These are phyloP conservation scores for Coniella vitis DNA, from an alignment of 2,329 filamentous ascomycete genomes.

Conservation along the genomic window DNA sequence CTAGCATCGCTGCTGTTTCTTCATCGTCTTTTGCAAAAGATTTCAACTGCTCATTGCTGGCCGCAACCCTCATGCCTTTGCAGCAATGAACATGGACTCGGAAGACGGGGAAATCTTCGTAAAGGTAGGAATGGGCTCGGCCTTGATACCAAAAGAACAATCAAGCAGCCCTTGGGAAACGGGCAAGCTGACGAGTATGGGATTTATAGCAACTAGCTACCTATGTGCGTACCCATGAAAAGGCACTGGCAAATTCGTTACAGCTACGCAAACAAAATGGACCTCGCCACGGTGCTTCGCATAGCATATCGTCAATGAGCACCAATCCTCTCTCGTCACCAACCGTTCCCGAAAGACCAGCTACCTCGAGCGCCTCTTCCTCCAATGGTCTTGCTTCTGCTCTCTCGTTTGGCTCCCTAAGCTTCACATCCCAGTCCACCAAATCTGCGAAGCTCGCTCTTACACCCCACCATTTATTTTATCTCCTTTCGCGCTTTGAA, in stretches of 20 bases:
- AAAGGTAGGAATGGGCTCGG: conserved; percentile 51
- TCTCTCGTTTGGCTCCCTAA: conserved; percentile 77
- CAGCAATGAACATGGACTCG: conserved; percentile 64
- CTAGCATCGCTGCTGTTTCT: conserved; percentile 8
- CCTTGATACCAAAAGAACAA: background rate
- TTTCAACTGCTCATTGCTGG: conserved; percentile 17
- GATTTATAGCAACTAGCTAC: conserved; percentile 76
- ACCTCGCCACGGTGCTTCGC: conserved; percentile 62
- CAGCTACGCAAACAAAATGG: conserved; percentile 71
- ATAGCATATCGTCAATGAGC: conserved; percentile 54
- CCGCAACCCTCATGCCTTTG: conserved; percentile 38
- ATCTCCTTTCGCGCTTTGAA: conserved; percentile 90
- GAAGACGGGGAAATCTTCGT: conserved; percentile 87
- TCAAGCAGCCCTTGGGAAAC: no score
- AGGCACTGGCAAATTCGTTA: conserved; percentile 90
- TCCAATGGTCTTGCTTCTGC: conserved; percentile 74
- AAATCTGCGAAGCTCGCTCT: conserved; percentile 89
- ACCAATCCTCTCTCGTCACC: conserved; percentile 39
- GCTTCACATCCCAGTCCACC: conserved; percentile 74
- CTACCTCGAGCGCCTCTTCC: conserved; percentile 57
- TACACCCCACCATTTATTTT: conserved; percentile 95
- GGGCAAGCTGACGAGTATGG: conserved; percentile 25
- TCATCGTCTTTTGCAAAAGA: no score
- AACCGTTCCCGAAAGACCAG: conserved; percentile 53
- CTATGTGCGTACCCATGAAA: conserved; percentile 96